Base-by-base conservation (phyloP, 139 green algal species). In the Chlorella sp. region DNA sequence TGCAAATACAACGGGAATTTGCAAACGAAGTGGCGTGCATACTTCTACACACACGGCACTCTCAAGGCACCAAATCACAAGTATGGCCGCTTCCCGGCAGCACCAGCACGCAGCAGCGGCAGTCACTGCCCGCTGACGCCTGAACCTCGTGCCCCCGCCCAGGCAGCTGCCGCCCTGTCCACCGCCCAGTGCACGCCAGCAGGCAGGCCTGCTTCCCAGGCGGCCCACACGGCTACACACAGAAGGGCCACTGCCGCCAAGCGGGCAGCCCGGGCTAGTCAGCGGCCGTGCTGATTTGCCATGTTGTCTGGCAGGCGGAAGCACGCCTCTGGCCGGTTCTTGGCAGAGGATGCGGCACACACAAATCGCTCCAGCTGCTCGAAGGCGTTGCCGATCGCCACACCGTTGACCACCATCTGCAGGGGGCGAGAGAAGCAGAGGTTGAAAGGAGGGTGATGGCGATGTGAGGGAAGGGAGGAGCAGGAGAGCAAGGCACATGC, bases 321-420 rank as follows among this genome's bases (percentile, higher is more conserved):
- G 85, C 85, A 89, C 0, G 85, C 85, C 24, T 71, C 71, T 7
- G 85, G 85, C 19, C 53, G 32, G 24, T 36, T 4, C 26, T 26
- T 28, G 11, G 71, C 85, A 0, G 61, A 5, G 2, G 77, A 83
- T 22, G 86, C 61, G 3, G 71, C 80, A 57, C 90, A 92, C 1
- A 92, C 69, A 40, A 91, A 92, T 11, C 68, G 80, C 68, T 89
- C 68, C 30, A 92, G 79, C 48, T 89, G 71, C 28, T 92, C 86
- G 87, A 88, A 92, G 30, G 69, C 86, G 36, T n/a, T 42, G 53
- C 79, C 90, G 7, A 92, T 81, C 3, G 86, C 61, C 60, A 81
- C 76, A 21, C 90, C 90, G 32, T 92, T 92, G 22, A 92, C 86
- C 11, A 84, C 28, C 37, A 85, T 85, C 75, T 64, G 68, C 60